Conservation (phyloP, 2,329 filamentous ascomycete species). For the Dothideomycetes sp. region DNA sequence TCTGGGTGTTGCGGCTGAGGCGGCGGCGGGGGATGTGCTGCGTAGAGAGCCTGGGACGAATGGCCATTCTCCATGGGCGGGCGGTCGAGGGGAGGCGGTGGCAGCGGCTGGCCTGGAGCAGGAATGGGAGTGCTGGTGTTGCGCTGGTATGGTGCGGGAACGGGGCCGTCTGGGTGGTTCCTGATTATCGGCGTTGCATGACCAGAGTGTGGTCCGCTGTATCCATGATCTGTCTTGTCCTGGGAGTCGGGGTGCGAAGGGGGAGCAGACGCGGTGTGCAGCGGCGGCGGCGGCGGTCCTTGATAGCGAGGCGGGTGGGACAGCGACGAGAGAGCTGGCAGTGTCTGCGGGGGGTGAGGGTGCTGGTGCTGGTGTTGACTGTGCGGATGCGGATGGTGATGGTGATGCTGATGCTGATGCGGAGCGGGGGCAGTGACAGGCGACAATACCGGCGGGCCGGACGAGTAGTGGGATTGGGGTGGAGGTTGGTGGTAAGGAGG, state of each 20-base stretch:
- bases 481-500: neutral
- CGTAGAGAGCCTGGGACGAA: conserved; percentile 2
- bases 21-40: neutral
- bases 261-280: conserved; percentile 10
- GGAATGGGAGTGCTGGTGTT: conserved; percentile 23
- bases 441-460: neutral
- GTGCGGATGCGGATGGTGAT: conserved; percentile 6
- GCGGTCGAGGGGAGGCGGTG: conserved; percentile 13
- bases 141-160: conserved; percentile 17
- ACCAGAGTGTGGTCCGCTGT: conserved; percentile 20
- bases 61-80: conserved; percentile 10
- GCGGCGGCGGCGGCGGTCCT: conserved; percentile 10
- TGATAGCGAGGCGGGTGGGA: conserved; percentile 12
- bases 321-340: conserved; percentile 3
- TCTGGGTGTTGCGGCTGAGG: neutral
- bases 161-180: conserved; percentile 16
- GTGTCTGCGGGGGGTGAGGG: conserved; percentile 10
- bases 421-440: neutral
- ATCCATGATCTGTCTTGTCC: conserved; percentile 16
- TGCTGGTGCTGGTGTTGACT: conserved; percentile 5
- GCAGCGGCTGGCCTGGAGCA: conserved; percentile 12
- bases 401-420: conserved; percentile 6
- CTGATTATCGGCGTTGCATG: conserved; percentile 25
- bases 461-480: neutral
- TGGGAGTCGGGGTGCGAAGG: conserved; percentile 13